Evolutionary conservation across 352 stramenopile species (phyloP).

Genomic region (Globisporangium lucens): DNA sequence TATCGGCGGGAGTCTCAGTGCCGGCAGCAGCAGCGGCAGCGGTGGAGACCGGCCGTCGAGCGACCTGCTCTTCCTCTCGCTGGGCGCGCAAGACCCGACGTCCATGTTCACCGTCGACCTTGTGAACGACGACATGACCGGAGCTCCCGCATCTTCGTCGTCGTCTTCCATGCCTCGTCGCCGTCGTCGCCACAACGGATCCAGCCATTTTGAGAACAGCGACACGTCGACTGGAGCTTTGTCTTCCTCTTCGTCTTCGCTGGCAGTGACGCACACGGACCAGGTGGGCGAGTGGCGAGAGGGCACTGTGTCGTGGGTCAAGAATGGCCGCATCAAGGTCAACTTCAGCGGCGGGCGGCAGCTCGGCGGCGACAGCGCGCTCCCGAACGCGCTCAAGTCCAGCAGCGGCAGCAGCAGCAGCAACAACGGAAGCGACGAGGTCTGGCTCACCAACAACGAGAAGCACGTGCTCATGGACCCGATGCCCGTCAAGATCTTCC

Average conservation of each 20-base stretch:
- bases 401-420: background rate
- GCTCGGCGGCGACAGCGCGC: constrained; percentile 18
- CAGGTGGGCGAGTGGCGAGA: constrained; percentile 45
- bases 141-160: background rate
- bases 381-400: background rate
- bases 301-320: constrained; percentile 56
- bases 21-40: background rate
- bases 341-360: constrained; percentile 47
- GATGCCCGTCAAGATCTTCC: constrained; percentile 47
- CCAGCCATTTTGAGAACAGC: background rate
- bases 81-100: constrained; percentile 18
- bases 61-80: background rate
- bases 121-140: background rate
- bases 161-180: background rate
- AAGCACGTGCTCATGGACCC: constrained; percentile 44
- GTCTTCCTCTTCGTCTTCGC: background rate
- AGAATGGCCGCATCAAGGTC: constrained; percentile 53
- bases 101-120: constrained; percentile 38
- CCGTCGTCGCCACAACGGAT: background rate
- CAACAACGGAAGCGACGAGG: constrained; percentile 23
- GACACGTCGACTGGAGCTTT: background rate
- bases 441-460: constrained; percentile 45
- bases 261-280: background rate
- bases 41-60: background rate
- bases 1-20: background rate